Conservation (phyloP, 1,284 basidiomycete genomes). For the Tetrapyrgos nigripes region DNA sequence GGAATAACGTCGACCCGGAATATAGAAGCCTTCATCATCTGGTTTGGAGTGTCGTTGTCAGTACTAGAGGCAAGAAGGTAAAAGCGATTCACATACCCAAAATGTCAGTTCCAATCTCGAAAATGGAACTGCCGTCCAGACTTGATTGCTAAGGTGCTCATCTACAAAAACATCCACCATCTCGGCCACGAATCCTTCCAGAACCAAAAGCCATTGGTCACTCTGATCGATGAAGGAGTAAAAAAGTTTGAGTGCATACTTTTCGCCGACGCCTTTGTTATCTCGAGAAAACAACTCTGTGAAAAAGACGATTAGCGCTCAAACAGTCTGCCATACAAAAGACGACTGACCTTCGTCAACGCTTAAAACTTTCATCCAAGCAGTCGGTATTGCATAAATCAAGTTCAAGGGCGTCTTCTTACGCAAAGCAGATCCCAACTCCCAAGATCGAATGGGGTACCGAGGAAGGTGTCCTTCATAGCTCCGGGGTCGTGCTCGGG, state of each 20-base stretch:
- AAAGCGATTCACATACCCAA: not conserved
- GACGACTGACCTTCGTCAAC: constrained; percentile 32
- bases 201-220: constrained; percentile 39
- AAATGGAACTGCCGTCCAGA: not conserved
- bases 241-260: constrained; percentile 32
- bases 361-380: constrained; percentile 29
- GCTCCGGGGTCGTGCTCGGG: not conserved
- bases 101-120: not conserved
- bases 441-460: constrained; percentile 44
- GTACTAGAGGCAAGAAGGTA: not conserved
- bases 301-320: not conserved
- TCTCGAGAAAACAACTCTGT: constrained; percentile 35
- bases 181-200: constrained; percentile 35
- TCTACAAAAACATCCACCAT: constrained; percentile 22
- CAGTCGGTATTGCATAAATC: constrained; percentile 36
- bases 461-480: constrained; percentile 8
- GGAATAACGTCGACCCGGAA: constrained; percentile 27
- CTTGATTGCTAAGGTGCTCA: constrained; percentile 1
- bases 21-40: not conserved
- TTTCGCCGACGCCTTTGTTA: constrained; percentile 16
- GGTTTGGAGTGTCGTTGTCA: not conserved
- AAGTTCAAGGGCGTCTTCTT: constrained; percentile 33
- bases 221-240: constrained; percentile 35
- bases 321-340: not conserved
- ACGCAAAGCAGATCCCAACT: constrained; percentile 39